Conservation (phyloP, 371 early-diverging fungal genomes). For the Mortierella sp. region DNA sequence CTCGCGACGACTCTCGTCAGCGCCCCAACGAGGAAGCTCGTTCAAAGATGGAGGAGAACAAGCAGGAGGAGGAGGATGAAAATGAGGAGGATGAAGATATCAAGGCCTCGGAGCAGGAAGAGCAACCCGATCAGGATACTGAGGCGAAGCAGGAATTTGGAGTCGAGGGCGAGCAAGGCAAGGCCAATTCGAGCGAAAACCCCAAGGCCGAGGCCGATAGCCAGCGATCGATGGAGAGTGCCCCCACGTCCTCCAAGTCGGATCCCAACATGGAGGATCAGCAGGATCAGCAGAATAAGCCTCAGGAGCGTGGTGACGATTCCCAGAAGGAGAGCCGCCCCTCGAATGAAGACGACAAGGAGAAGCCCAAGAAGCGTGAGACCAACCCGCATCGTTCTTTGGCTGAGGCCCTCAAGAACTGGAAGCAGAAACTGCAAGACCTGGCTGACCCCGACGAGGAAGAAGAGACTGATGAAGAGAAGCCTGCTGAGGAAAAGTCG, state of each 20-base stretch:
- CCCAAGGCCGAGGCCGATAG: constrained; percentile 68
- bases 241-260: constrained; percentile 44
- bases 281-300: constrained; percentile 54
- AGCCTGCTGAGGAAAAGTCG: constrained; percentile 54
- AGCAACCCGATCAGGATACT: constrained; percentile 67
- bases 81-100: constrained; percentile 64
- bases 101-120: constrained; percentile 59
- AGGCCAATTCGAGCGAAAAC: constrained; percentile 64
- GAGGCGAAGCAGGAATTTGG: constrained; percentile 76
- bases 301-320: constrained; percentile 53
- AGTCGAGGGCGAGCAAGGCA: constrained; percentile 75
- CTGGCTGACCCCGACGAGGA: constrained; percentile 66
- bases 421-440: constrained; percentile 86
- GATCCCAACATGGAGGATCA: constrained; percentile 51
- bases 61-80: constrained; percentile 64
- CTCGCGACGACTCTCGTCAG: constrained; percentile 54
- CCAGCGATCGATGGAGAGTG: constrained; percentile 57
- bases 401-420: constrained; percentile 92
- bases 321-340: constrained; percentile 52
- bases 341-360: constrained; percentile 59
- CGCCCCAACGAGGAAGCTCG: constrained; percentile 50
- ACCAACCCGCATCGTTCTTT: constrained; percentile 85
- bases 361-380: constrained; percentile 58
- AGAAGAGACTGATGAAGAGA: constrained; percentile 62
- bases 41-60: constrained; percentile 49